A percentile compares a stretch with the other conserved stretches of the same genome.
phyloP scores from a whole-genome alignment of 768 basidiomycete species.

The Wakefieldia striispora region DNA sequence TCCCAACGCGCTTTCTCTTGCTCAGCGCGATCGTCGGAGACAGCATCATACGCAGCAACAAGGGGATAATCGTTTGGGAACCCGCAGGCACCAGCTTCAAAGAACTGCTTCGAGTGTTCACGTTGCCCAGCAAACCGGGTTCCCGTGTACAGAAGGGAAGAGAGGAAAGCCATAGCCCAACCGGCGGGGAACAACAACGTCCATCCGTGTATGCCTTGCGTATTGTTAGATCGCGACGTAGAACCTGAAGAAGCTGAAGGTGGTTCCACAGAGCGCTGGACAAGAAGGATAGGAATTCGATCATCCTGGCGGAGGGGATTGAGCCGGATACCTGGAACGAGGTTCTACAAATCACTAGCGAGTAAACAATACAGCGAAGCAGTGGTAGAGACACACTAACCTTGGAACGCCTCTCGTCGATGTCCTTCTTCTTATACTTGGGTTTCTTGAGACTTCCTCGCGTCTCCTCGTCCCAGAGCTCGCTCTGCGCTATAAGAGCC shows the following conservation, averaged over 20 bases:
- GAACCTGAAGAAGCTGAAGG: conserved; percentile 11
- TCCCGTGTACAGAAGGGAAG: conserved; percentile 77
- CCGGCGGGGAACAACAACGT: conserved; percentile 82
- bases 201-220: conserved; percentile 74
- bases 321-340: conserved; percentile 75
- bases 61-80: conserved; percentile 84
- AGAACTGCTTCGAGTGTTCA: conserved; percentile 76
- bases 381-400: conserved; percentile 35
- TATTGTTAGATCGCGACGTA: conserved; percentile 24
- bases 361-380: not conserved
- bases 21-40: conserved; percentile 46
- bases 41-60: conserved; percentile 50
- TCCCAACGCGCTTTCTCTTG: conserved; percentile 67
- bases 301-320: conserved; percentile 71
- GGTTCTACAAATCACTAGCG: conserved; percentile 46
- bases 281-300: conserved; percentile 77
- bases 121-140: conserved; percentile 84
- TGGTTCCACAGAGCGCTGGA: conserved; percentile 72
- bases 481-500: conserved; percentile 55
- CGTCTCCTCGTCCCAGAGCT: conserved; percentile 67
- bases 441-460: conserved; percentile 57
- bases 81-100: conserved; percentile 70
- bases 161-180: conserved; percentile 89
- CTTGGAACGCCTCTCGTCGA: conserved; percentile 79
- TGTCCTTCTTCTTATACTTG: conserved; percentile 75